These are phyloP conservation scores for Isoetes engelmannii DNA, from an alignment of 83 land plant genomes.

Conservation along the genomic window DNA sequence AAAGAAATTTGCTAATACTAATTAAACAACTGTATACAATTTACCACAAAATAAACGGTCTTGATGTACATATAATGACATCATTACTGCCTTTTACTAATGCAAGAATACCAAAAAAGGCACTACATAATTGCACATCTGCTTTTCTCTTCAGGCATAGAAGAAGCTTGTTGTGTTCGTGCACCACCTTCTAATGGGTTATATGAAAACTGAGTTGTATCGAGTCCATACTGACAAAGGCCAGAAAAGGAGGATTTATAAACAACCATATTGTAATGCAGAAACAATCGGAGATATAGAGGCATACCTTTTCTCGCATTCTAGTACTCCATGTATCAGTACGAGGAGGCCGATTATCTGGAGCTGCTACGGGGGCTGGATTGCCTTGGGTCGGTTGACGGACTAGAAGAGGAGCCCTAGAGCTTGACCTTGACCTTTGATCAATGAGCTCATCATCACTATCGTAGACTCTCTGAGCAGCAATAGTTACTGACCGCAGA, in stretches of 20 bases:
- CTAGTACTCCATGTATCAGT: slow-evolving; percentile 80
- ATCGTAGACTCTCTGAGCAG: slow-evolving; percentile 51
- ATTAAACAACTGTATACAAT: no score
- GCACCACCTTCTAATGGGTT: slow-evolving; percentile 57
- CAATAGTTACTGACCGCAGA: slow-evolving; percentile 39
- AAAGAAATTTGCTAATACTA: no score
- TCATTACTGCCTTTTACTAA: no score
- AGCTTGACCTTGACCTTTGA: slow-evolving; percentile 42
- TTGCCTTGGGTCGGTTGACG: slow-evolving; percentile 42
- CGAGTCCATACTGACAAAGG: slow-evolving; percentile 53
- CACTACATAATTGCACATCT: slow-evolving; percentile 65
- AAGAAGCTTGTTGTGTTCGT: slow-evolving; percentile 36
- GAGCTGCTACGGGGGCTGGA: slow-evolving; percentile 39
- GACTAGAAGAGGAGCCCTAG: slow-evolving; percentile 58
- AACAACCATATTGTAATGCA: not conserved
- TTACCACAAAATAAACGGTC: no score
- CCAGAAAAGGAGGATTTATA: not conserved
- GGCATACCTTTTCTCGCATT: slow-evolving; percentile 72
- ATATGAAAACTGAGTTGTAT: slow-evolving; percentile 79
- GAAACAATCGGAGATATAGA: not conserved
- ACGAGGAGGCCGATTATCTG: slow-evolving; percentile 46
- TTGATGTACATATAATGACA: no score
- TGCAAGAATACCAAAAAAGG: not conserved
- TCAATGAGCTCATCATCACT: slow-evolving; percentile 68
- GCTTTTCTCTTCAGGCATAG: slow-evolving; percentile 54